Evolutionary conservation across 345 rosid genomes (phyloP), one percentile per base, ranked within the genome.

Genomic region (Clarkia xantiana): DNA sequence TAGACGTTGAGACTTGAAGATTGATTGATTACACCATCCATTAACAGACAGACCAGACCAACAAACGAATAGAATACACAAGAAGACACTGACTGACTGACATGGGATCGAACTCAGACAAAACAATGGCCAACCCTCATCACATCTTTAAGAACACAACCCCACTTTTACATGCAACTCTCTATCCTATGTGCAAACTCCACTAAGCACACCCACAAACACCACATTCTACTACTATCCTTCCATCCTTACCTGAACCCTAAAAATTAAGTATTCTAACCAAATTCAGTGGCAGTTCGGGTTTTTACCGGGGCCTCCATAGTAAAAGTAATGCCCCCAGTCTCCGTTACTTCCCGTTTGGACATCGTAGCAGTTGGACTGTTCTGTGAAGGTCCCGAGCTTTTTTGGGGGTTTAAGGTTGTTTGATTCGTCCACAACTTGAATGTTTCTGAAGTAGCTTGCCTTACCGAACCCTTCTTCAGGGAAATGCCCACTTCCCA

Each of bases 311-410:
- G 79, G 79, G 12, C 79, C 79, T 25, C 79, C 79, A 43, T 67
- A 74, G 54, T 74, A 74, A 48, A 74, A 74, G 73, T 52, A 71
- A 60, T 67, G 79, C 34, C 79, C 79, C 76, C 79, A 74, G 19
- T 70, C 76, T 4, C 55, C 67, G 47, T 67, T 74, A 38, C 43
- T 62, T 20, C 76, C 76, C 0, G 64, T 70, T 54, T 67, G 76
- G 47, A 70, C 73, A 59, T 74, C 56, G 49, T 74, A 74, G 76
- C 79, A 74, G 63, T 60, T 62, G 14, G 79, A 62, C 40, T 54
- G 68, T 56, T 74, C 79, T 1, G 73, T 74, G 63, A 59, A 74
- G 44, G 73, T 74, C 11, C 65, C 71, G 0, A 71, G 34, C 19
- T 55, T 73, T 65, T 67, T 70, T 2, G 79, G 79, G 34, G 73